Evolutionary conservation across 2,329 filamentous ascomycete genomes (phyloP), one percentile per base, ranked within the genome.

Genomic region (Neonectria neomacrospora): DNA sequence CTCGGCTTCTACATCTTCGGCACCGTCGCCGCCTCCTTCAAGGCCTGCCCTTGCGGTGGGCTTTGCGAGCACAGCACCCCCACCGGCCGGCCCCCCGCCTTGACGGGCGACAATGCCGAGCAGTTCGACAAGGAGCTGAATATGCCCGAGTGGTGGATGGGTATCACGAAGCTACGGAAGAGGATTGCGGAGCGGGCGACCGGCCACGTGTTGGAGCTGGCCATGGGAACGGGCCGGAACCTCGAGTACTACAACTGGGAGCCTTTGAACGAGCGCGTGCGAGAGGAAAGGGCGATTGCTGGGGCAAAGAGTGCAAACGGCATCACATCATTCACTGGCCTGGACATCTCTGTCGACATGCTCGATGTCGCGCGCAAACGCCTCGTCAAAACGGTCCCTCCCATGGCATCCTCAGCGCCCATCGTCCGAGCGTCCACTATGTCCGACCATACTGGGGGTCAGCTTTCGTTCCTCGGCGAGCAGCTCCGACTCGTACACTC

Each of bases 221-320:
- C 87, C 18, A 82, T 90, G 59, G 88, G 88, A 18, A 88, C 88
- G 3, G 88, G 88, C 3, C 81, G 88, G 12, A 90, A 90, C 70
- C 72, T 90, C 16, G 79, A 81, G 41, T 87, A 83, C 74, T 89
- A 89, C 73, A 79, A 84, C 71, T 90, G 87, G 86, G 79, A 78
- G 18, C 76, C 77, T 14, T 72, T 84, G 11, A 74, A 73, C 23
- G 69, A 70, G 30, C 66, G 63, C 10, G 50, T 66, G 44, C 55
- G 70, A 3, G 66, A 66, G 9, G 68, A 66, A 11, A 61, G 58
- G 9, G 63, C 58, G 18, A 56, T 54, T 5, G 54, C 63, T 20
- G 59, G 37, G 61, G 57, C 20, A 54, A 65, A 60, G 20, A 30
- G n/a, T 55, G 56, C 37, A 56, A 67, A 47, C 11, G 77, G 77